Conservation (phyloP, 768 basidiomycete genomes). For the Rhizopogon vesiculosus region DNA sequence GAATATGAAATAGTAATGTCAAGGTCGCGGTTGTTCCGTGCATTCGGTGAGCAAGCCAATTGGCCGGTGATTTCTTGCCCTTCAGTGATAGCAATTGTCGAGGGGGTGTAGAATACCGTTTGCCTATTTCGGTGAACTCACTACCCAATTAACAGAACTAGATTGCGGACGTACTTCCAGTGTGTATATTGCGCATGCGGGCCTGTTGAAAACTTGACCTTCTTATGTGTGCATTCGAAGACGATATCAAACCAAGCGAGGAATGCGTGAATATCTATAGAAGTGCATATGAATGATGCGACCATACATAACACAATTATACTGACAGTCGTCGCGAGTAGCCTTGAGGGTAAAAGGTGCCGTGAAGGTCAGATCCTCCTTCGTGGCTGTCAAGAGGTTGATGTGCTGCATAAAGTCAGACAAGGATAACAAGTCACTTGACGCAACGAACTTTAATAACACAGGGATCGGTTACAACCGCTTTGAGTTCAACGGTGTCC, state of each 20-base stretch:
- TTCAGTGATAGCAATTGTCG: slow-evolving; percentile 62
- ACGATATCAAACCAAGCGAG: slow-evolving; percentile 98
- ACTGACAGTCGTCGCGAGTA: slow-evolving; percentile 88
- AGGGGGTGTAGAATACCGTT: slow-evolving; percentile 96
- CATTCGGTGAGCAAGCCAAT: slow-evolving; percentile 82
- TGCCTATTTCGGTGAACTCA: slow-evolving; percentile 44
- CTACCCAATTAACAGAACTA: not conserved
- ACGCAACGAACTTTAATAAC: slow-evolving; percentile 66
- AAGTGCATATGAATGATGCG: slow-evolving; percentile 2
- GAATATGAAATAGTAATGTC: slow-evolving; percentile 84
- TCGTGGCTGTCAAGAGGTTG: slow-evolving; percentile 85
- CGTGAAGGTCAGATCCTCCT: slow-evolving; percentile 89
- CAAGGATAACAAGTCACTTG: not conserved
- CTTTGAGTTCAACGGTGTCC: slow-evolving; percentile 96
- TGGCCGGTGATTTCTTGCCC: slow-evolving; percentile 71
- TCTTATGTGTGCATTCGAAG: slow-evolving; percentile 95
- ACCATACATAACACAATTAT: not conserved
- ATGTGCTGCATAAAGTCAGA: slow-evolving; percentile 57
- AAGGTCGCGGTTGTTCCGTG: slow-evolving; percentile 90
- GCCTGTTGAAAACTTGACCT: slow-evolving; percentile 93
- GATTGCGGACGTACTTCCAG: slow-evolving; percentile 72
- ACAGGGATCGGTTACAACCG: slow-evolving; percentile 91
- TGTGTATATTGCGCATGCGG: slow-evolving; percentile 96
- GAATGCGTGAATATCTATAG: slow-evolving; percentile 90
- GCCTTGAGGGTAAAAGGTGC: slow-evolving; percentile 75